phyloP scores from a whole-genome alignment of 257 asterid species.

The Solanum chmielewskii region DNA sequence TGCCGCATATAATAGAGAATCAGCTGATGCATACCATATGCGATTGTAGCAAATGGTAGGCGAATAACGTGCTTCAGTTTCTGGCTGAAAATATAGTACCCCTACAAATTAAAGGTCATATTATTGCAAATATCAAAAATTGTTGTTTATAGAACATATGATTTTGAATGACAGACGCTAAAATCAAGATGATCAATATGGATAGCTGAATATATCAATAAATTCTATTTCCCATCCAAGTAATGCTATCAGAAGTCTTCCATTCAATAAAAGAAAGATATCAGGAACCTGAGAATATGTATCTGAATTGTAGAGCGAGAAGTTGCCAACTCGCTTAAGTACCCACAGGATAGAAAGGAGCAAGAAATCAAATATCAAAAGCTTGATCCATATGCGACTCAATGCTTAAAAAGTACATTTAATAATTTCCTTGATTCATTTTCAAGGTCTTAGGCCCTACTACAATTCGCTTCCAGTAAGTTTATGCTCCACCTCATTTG shows the following conservation, averaged over 20 bases:
- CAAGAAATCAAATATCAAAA: not conserved
- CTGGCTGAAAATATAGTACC: constrained; percentile 95
- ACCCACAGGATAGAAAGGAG: not conserved
- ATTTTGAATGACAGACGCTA: not conserved
- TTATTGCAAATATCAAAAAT: not conserved
- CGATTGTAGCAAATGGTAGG: constrained; percentile 75
- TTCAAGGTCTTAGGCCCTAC: not conserved
- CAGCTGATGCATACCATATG: constrained; percentile 55
- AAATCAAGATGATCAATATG: not conserved
- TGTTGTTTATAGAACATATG: not conserved
- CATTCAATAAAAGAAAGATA: not conserved
- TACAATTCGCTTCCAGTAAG: not conserved
- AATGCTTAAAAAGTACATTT: not conserved
- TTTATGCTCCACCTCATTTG: not conserved
- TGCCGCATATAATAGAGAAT: not conserved
- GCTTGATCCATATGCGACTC: not conserved
- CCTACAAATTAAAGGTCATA: constrained; percentile 38
- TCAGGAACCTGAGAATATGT: not conserved
- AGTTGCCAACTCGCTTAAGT: not conserved
- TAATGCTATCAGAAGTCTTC: not conserved
- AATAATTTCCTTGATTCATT: not conserved
- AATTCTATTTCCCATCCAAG: not conserved
- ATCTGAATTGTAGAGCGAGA: not conserved
- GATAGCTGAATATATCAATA: not conserved
- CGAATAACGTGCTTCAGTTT: constrained; percentile 89